Base-by-base conservation (phyloP, 2,329 filamentous ascomycete genomes). In the Epichloe hybrida region DNA sequence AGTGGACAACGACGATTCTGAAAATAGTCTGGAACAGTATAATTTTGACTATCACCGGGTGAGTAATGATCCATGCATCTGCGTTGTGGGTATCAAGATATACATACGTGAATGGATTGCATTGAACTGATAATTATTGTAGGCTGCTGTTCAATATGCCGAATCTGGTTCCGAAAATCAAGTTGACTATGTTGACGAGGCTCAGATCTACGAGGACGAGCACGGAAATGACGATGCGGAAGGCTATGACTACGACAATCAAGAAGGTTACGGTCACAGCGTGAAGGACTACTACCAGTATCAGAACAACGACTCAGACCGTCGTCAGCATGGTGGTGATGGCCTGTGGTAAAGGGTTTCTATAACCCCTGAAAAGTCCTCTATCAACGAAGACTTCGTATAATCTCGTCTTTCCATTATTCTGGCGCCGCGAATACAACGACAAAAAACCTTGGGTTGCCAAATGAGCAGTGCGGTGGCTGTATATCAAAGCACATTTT, bases 41-140 rank as follows among this genome's bases (percentile, higher is more conserved):
- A 72, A 75, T 57, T 76, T 72, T 58, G 72, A 77, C 56, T 77
- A 77, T 57, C 73, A 76, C 56, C 64, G 73, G 56, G 73, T 76
- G 61, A 67, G 73, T 67, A 11, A 17, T 13, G 31, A 47, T 44
- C 8, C 31, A 27, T 17, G 45, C 53, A 8, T 12, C 23, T 8
- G 7, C 31, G 11, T 36, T 11, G 9, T 12, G 6, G 38, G 45
- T 23, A 37, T 37, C 21, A 5, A 9, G 8, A 3, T 48, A 31
- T 27, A 36, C 4, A 12, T 3, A 5, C 7, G 39, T 23, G 6
- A 31, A 50, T 59, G 9, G 27, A 46, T 45, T 57, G 41, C 53
- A 34, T 54, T n/a, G 12, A 3, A 40, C 27, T 47, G 23, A 50
- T 21, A 40, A 34, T 39, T 21, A 17, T 3, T 37, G 0, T 42